Evolutionary conservation across 805 yeast genomes (phyloP).

Genomic region (Metschnikowia aberdeeniae): DNA sequence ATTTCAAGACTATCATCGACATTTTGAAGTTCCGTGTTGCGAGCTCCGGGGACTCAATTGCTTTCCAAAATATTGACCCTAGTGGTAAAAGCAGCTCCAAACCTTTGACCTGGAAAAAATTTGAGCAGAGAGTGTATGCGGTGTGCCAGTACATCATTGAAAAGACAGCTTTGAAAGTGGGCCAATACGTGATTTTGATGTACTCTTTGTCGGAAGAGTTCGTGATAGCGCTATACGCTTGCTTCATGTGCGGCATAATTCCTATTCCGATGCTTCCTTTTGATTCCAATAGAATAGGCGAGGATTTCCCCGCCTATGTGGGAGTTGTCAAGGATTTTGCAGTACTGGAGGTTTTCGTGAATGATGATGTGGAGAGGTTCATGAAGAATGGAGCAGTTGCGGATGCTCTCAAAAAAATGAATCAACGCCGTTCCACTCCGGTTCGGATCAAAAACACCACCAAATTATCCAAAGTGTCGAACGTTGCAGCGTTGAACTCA

Average conservation of each 20-base stretch:
- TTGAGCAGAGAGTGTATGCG: conserved; percentile 73
- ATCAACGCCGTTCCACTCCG: conserved; percentile 28
- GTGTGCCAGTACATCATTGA: conserved; percentile 67
- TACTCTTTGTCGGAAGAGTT: conserved; percentile 86
- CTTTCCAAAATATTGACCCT: conserved; percentile 49
- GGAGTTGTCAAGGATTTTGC: conserved; percentile 67
- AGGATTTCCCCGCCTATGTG: conserved; percentile 66
- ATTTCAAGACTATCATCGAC: conserved; percentile 67
- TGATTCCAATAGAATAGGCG: conserved; percentile 61
- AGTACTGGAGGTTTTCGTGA: conserved; percentile 69
- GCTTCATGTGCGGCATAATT: conserved; percentile 73
- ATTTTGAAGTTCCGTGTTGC: conserved; percentile 74
- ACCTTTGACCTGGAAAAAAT: conserved; percentile 66
- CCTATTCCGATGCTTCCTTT: conserved; percentile 76
- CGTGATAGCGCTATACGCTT: conserved; percentile 78
- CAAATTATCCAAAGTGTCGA: conserved; percentile 46
- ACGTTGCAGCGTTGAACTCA: conserved; percentile 38
- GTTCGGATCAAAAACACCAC: conserved; percentile 65
- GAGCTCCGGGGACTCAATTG: conserved; percentile 74
- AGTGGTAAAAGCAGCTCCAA: conserved; percentile 33
- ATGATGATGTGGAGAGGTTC: conserved; percentile 66
- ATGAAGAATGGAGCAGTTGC: conserved; percentile 66
- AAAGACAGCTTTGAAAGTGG: conserved; percentile 60
- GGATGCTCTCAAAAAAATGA: conserved; percentile 50
- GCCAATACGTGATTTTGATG: conserved; percentile 74